A percentile compares a stretch with the other conserved stretches of the same genome.
These are phyloP conservation scores for Gamarada debralockiae DNA, from an alignment of 495 filamentous ascomycete species.

Conservation along the genomic window DNA sequence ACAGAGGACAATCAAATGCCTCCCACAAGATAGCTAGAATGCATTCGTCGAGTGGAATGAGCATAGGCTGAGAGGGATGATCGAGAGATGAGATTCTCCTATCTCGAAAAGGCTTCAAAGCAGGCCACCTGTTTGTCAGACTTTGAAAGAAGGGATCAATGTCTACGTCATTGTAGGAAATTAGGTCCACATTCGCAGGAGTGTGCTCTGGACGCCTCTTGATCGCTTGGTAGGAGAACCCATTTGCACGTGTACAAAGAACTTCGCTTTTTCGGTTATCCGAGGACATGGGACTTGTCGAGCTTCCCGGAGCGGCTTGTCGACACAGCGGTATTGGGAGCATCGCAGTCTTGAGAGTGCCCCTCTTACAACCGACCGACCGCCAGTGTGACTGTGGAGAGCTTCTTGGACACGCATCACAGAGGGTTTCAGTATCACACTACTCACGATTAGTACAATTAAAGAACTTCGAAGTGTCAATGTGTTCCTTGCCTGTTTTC, in stretches of 20 bases:
- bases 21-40: slow-evolving; percentile 27
- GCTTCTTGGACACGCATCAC: slow-evolving; percentile 29
- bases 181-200: slow-evolving; percentile 25
- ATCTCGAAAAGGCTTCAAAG: slow-evolving; percentile 17
- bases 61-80: slow-evolving; percentile 21
- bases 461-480: neutral
- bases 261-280: neutral
- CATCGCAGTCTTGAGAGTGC: slow-evolving; percentile 26
- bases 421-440: slow-evolving; percentile 29
- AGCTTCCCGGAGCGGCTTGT: slow-evolving; percentile 1
- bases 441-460: slow-evolving; percentile 2
- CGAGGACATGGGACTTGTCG: neutral
- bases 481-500: slow-evolving; percentile 24
- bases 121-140: slow-evolving; percentile 22
- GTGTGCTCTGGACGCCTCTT: slow-evolving; percentile 23
- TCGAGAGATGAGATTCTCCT: slow-evolving; percentile 27
- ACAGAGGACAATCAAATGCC: slow-evolving; percentile 11
- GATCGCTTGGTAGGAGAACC: slow-evolving; percentile 9
- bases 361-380: slow-evolving; percentile 30
- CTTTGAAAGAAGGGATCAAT: slow-evolving; percentile 27
- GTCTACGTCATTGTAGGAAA: slow-evolving; percentile 29
- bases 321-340: slow-evolving; percentile 26
- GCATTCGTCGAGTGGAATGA: slow-evolving; percentile 15
- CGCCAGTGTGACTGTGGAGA: slow-evolving; percentile 30
- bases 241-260: neutral